Conservation (phyloP, 2,329 filamentous ascomycete genomes). For the Colletotrichum orbiculare region DNA sequence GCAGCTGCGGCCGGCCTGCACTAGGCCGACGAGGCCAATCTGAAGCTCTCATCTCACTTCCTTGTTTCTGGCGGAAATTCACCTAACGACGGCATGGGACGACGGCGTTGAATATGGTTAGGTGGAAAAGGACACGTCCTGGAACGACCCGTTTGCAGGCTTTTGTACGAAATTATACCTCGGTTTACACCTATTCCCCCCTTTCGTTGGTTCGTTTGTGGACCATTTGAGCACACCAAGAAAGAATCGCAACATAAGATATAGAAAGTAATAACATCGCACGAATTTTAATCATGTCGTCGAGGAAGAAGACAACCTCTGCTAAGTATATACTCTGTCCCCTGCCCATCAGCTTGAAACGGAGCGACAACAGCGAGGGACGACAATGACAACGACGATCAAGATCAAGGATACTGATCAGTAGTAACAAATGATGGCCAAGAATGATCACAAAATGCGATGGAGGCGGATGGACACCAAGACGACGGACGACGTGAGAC, state of each 20-base stretch:
- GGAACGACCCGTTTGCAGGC: constrained; percentile 8
- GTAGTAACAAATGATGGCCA: no score
- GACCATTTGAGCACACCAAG: constrained; percentile 5
- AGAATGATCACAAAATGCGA: no score
- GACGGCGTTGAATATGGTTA: constrained; percentile 26
- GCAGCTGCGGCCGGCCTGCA: constrained; percentile 31
- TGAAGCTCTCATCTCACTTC: constrained; percentile 8
- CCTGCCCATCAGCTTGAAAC: no score
- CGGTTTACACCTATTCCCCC: constrained; percentile 16
- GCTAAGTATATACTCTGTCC: no score
- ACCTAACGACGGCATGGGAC: constrained; percentile 36
- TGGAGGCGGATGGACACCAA: no score
- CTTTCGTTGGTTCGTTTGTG: constrained; percentile 1
- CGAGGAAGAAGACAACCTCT: no score
- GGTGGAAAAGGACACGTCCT: constrained; percentile 23
- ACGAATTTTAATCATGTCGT: no score
- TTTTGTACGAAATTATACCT: constrained; percentile 28
- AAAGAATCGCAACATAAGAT: background rate
- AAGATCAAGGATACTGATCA: no score
- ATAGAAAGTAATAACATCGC: background rate
- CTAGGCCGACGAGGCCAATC: constrained; percentile 1
- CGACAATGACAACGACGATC: no score
- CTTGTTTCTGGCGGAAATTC: constrained; percentile 28
- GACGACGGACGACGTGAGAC: no score
- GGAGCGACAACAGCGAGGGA: no score